A percentile compares a stretch with the other conserved stretches of the same genome.
phyloP scores from a whole-genome alignment of 129 eudicot genomes.

The Flaveria trinervia region DNA sequence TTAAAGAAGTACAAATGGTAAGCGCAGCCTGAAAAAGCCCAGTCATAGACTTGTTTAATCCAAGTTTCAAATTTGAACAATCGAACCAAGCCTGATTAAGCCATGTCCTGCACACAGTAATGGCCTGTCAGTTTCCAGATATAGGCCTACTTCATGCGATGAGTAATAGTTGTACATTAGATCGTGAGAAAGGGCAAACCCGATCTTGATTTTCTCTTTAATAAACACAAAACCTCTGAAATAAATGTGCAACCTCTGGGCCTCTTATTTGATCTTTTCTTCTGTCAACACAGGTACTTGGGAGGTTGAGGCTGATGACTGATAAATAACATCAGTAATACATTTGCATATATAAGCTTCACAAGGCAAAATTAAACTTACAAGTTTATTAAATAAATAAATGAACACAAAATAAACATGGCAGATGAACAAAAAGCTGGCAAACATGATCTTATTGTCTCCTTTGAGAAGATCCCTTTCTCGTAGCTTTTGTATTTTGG shows the following conservation, averaged over 20 bases:
- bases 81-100: too few relatives aligned
- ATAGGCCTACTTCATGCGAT: background rate
- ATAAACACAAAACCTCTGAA: background rate
- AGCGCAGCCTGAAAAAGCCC: too few relatives aligned
- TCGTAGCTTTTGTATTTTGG: conserved; percentile 70
- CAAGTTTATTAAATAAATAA: conserved; percentile 13
- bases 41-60: background rate
- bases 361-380: conserved; percentile 9
- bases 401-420: background rate
- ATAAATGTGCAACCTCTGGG: background rate
- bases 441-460: conserved; percentile 35
- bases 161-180: too few relatives aligned
- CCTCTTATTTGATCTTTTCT: conserved; percentile 5
- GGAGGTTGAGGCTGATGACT: conserved; percentile 17
- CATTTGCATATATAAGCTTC: conserved; percentile 22
- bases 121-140: background rate
- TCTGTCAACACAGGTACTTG: background rate
- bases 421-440: background rate
- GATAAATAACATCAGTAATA: background rate
- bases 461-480: conserved; percentile 46
- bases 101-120: background rate
- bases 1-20: too few relatives aligned
- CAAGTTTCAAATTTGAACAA: background rate
- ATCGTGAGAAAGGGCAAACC: background rate
- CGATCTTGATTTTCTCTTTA: background rate